Base-by-base conservation (phyloP, 352 stramenopile species). In the Blastocystis sp. region DNA sequence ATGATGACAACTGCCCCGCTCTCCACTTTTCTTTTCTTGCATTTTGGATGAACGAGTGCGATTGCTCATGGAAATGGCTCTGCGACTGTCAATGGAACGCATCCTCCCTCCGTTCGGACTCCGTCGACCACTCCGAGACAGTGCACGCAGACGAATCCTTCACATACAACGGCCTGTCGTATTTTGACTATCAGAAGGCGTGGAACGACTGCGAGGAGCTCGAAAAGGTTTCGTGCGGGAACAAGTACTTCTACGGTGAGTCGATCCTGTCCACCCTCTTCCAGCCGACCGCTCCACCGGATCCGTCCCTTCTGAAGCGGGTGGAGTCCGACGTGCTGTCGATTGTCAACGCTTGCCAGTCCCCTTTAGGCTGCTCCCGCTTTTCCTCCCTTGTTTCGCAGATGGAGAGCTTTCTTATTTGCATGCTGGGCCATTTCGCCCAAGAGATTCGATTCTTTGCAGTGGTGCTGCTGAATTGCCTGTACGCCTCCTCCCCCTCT, bases 11-110 rank as follows among this genome's bases (percentile, higher is more conserved):
- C 6, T 14, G 48, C 6, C 48, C 6, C 6, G 48, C 6, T 17
- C 14, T 57, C 48, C 48, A 57, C 48, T 57, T 57, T 57, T 57
- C 48, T 57, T 57, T 69, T 64, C 54, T 84, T 62, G 38, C 54
- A 59, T 84, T 45, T 70, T 34, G 24, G 21, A 84, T 84, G 74
- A 21, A 68, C 17, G 57, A 66, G 38, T 84, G 74, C n/a, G 28
- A 21, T 69, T 45, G n/a, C 48, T 84, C 52, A 28, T 84, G 74
- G 74, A 66, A 84, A 66, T 84, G n/a, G 19, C 74, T 84, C 66
- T 84, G 52, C 48, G 74, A 84, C 3, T 69, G 4, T 28, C 57
- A 60, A 4, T 17, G 54, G 74, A 6, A n/a, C 34, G 54, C 40
- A 52, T 45, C 42, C 40, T 69, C 19, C n/a, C 66, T 57, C 14